Base-by-base conservation (phyloP, 2,329 filamentous ascomycete species). In the Bipolaris cookei region DNA sequence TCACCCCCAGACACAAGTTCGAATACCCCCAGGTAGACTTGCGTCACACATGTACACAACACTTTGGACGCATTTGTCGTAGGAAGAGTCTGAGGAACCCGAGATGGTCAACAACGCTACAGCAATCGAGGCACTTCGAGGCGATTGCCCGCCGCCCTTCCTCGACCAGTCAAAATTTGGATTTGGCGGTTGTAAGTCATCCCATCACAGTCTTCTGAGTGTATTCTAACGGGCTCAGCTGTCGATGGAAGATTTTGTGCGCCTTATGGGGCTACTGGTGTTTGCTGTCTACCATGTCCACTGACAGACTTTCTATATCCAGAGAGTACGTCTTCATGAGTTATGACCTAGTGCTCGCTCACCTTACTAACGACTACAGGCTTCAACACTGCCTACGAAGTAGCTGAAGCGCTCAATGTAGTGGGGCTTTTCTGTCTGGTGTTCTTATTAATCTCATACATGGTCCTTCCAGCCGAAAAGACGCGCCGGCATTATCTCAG, bases 401-500 rank as follows among this genome's bases (percentile, higher is more conserved):
- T 86, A 13, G 88, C 91, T n/a, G 90, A 92, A 76, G 96, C 91
- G 87, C 81, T 97, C 54, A 92, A 91, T 62, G 87, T 96, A 14
- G 86, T 83, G 8, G 87, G 91, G 52, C 83, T 92, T 39, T 78
- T 89, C 45, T 87, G 90, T 66, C 89, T 90, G 59, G 70, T 87
- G 14, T 94, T 95, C 70, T 81, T 98, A 54, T 80, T 98, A 14
- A 49, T 91, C 5, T 96, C 92, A 5, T 98, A 92, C 83, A 80
- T 86, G 3, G 82, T 89, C 13, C 81, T 99, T 20, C 93, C 95
- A 0, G 86, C 91, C 21, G 92, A 96, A 68, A 94, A 91, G 80
- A 97, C 95, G 6, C 87, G 92, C 71, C 88, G 93, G 51, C 95
- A 99, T 76, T 98, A 98, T 71, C 82, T 99, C 35, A 97, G 91